phyloP scores from a whole-genome alignment of 768 basidiomycete species.

The Chalciporus sphaerocephalus region DNA sequence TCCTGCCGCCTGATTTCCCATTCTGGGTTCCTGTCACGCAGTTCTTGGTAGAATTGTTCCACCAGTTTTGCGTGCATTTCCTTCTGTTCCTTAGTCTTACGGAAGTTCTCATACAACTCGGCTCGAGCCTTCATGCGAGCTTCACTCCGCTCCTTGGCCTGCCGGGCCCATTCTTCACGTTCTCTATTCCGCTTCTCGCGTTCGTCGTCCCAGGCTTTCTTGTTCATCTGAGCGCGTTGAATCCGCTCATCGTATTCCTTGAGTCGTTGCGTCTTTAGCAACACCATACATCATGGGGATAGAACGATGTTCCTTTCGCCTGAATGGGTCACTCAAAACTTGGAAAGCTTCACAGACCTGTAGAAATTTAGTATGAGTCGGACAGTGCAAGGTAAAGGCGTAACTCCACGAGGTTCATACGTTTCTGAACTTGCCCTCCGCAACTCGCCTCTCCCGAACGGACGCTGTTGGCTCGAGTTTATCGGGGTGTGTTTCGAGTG shows the following conservation, averaged over 20 bases:
- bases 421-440: slow-evolving; percentile 58
- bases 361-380: slow-evolving; percentile 17
- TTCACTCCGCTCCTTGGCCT: slow-evolving; percentile 45
- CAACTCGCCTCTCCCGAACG: slow-evolving; percentile 47
- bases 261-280: not conserved
- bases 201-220: slow-evolving; percentile 33
- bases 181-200: slow-evolving; percentile 43
- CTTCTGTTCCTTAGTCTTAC: slow-evolving; percentile 40
- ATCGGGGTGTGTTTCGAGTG: slow-evolving; percentile 70
- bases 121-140: slow-evolving; percentile 45
- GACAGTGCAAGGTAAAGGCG: slow-evolving; percentile 11
- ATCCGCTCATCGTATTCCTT: slow-evolving; percentile 49
- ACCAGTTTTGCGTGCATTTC: slow-evolving; percentile 41
- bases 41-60: slow-evolving; percentile 51
- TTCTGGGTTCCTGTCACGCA: slow-evolving; percentile 55
- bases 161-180: slow-evolving; percentile 51
- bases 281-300: not conserved
- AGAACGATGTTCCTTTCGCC: slow-evolving; percentile 46
- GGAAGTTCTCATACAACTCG: slow-evolving; percentile 35
- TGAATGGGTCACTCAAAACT: slow-evolving; percentile 49
- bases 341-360: slow-evolving; percentile 65
- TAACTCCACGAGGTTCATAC: slow-evolving; percentile 36
- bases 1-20: slow-evolving; percentile 55
- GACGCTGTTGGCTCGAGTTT: slow-evolving; percentile 55
- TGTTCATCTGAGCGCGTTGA: slow-evolving; percentile 24